These are phyloP conservation scores for Cladophialophora immunda DNA, from an alignment of 2,329 filamentous ascomycete genomes.

Conservation along the genomic window DNA sequence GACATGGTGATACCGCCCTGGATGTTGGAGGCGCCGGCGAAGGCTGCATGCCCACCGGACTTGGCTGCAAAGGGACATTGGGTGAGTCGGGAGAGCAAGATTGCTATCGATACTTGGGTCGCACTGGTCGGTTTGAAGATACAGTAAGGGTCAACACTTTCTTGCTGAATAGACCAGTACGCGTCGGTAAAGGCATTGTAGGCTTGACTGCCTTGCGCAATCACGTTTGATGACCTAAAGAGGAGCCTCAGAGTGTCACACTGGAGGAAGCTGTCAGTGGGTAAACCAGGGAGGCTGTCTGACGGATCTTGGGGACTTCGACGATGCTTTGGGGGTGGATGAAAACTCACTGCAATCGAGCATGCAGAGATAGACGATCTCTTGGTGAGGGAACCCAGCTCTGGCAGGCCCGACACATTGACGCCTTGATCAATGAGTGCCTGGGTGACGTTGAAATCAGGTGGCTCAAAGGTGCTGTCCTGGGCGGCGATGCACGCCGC, in stretches of 20 bases:
- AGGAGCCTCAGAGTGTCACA: conserved; percentile 30
- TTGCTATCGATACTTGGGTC: conserved; percentile 45
- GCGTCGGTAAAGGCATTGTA: conserved; percentile 39
- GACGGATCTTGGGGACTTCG: neutral
- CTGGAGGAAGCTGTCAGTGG: conserved; percentile 4
- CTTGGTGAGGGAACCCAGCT: conserved; percentile 9
- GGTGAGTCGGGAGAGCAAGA: conserved; percentile 45
- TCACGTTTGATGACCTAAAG: conserved; percentile 30
- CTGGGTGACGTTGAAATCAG: conserved; percentile 32
- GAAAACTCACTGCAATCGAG: conserved; percentile 26
- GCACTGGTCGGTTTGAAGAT: conserved; percentile 45
- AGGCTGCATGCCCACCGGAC: conserved; percentile 66
- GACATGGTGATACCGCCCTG: conserved; percentile 51
- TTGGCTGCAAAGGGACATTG: conserved; percentile 62
- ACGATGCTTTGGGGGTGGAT: neutral
- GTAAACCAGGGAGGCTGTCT: neutral
- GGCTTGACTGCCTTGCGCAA: conserved; percentile 24
- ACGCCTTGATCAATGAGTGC: conserved; percentile 30
- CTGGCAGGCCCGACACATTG: conserved; percentile 25
- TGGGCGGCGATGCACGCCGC: conserved; percentile 10
- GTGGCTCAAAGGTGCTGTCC: conserved; percentile 24
- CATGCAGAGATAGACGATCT: conserved; percentile 26
- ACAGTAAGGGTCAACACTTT: conserved; percentile 46
- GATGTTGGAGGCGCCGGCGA: conserved; percentile 62
- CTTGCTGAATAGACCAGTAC: conserved; percentile 52